Conservation (phyloP, 495 filamentous ascomycete species). For the Trichoderma reesei region DNA sequence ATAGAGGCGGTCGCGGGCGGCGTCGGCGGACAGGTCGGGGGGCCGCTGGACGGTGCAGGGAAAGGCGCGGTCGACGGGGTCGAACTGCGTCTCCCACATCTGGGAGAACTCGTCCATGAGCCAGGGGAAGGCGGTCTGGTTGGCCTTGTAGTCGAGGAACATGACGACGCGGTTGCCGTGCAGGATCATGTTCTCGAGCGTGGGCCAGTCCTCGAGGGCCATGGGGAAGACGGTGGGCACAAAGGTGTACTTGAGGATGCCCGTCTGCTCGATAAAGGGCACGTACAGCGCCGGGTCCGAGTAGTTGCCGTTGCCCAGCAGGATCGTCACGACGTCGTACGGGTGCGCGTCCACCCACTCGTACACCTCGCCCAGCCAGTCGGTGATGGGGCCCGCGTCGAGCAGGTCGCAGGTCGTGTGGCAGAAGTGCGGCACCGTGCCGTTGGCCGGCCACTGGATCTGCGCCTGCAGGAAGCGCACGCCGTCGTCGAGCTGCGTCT, state of each 20-base stretch:
- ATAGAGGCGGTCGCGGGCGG: conserved; percentile 58
- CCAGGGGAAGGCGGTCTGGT: conserved; percentile 67
- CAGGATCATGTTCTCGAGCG: conserved; percentile 68
- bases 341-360: conserved; percentile 68
- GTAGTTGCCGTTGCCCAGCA: conserved; percentile 77
- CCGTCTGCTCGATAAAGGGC: conserved; percentile 50
- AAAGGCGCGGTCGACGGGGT: conserved; percentile 50
- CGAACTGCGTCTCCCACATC: conserved; percentile 71
- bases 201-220: conserved; percentile 71
- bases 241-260: conserved; percentile 61
- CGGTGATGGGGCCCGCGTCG: conserved; percentile 65
- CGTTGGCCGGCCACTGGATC: conserved; percentile 39
- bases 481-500: conserved; percentile 73
- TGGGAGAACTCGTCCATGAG: conserved; percentile 65
- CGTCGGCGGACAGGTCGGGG: conserved; percentile 42
- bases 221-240: conserved; percentile 59
- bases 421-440: conserved; percentile 49
- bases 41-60: conserved; percentile 65
- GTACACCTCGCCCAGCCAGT: conserved; percentile 59
- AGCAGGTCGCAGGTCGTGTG: conserved; percentile 74
- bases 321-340: conserved; percentile 83
- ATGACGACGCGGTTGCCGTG: conserved; percentile 41
- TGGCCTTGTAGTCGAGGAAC: conserved; percentile 69
- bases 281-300: conserved; percentile 34
- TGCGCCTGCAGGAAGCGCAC: conserved; percentile 88